A percentile compares a stretch with the other conserved stretches of the same genome.
Evolutionary conservation across 2,329 filamentous ascomycete species (phyloP).

Genomic region (Aspergillus aculeatinus): DNA sequence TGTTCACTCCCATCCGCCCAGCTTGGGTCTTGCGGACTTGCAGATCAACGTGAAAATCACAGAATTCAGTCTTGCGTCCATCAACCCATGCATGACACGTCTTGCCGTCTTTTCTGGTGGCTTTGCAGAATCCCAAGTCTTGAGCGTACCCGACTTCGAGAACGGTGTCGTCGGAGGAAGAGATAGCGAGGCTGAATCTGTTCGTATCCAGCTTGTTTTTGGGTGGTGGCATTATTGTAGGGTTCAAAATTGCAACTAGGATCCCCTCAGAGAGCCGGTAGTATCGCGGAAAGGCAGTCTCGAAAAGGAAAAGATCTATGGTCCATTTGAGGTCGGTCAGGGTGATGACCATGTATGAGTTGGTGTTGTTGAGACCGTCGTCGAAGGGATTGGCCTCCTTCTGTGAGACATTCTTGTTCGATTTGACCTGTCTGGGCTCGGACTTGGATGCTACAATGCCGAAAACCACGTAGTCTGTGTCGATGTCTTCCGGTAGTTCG

Average conservation of each 20-base stretch:
- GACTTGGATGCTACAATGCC: slow-evolving; percentile 88
- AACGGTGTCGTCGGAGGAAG: slow-evolving; percentile 81
- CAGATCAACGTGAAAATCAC: slow-evolving; percentile 87
- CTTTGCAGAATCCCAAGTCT: slow-evolving; percentile 86
- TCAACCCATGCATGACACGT: slow-evolving; percentile 84
- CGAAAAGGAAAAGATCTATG: slow-evolving; percentile 88
- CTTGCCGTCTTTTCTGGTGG: slow-evolving; percentile 78
- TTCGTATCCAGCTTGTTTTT: slow-evolving; percentile 73
- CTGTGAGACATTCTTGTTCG: slow-evolving; percentile 36
- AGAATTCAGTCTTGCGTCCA: slow-evolving; percentile 80
- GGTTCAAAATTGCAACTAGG: slow-evolving; percentile 87
- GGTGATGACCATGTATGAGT: slow-evolving; percentile 90
- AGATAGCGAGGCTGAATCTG: slow-evolving; percentile 80
- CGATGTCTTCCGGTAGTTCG: slow-evolving; percentile 71
- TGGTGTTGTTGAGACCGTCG: slow-evolving; percentile 56
- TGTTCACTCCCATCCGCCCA: slow-evolving; percentile 76
- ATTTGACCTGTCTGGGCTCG: slow-evolving; percentile 65
- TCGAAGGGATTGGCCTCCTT: slow-evolving; percentile 49
- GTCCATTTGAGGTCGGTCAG: slow-evolving; percentile 89
- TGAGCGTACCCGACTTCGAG: slow-evolving; percentile 82
- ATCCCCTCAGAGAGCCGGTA: slow-evolving; percentile 95
- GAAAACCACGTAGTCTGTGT: slow-evolving; percentile 86
- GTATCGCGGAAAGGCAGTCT: slow-evolving; percentile 83
- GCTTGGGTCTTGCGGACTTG: slow-evolving; percentile 70
- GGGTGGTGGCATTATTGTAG: slow-evolving; percentile 83